These are phyloP conservation scores for Erythrophleum fordii DNA, from an alignment of 306 rosid species.

Conservation along the genomic window DNA sequence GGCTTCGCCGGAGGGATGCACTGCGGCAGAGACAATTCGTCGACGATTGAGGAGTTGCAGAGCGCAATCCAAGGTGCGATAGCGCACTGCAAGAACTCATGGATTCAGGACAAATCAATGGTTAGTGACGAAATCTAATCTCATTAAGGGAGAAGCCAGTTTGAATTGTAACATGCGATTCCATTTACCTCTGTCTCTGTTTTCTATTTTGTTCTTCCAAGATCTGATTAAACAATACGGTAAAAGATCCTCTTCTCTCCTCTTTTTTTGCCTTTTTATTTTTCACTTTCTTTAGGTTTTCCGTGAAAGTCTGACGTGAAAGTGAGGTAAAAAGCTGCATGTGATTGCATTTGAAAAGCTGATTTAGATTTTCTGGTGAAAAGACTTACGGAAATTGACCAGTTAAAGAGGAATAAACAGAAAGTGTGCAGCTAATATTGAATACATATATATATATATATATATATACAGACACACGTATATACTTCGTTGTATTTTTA, in stretches of 20 bases:
- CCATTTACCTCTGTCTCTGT: background rate
- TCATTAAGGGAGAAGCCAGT: background rate
- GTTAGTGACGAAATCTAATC: constrained; percentile 58
- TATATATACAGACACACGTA: too few relatives aligned
- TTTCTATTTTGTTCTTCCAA: background rate
- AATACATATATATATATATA: too few relatives aligned
- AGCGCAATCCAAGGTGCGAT: constrained; percentile 97
- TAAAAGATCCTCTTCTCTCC: background rate
- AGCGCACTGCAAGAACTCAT: constrained; percentile 92
- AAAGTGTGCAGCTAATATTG: too few relatives aligned
- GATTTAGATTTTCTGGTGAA: constrained; percentile 41
- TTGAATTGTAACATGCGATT: constrained; percentile 11
- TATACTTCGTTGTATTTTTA: too few relatives aligned
- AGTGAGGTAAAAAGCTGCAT: constrained; percentile 44
- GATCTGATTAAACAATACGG: constrained; percentile 20
- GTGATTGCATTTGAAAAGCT: constrained; percentile 30
- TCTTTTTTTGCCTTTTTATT: background rate
- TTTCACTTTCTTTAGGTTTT: background rate
- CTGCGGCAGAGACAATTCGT: constrained; percentile 41
- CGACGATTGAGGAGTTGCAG: constrained; percentile 88
- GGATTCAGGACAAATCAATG: constrained; percentile 56
- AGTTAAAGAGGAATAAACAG: too few relatives aligned
- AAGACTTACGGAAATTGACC: too few relatives aligned
- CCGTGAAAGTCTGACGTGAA: constrained; percentile 30
- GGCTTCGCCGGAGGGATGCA: constrained; percentile 26